phyloP scores from a whole-genome alignment of 495 filamentous ascomycete genomes.

The Hyphodiscus hymeniophilus region DNA sequence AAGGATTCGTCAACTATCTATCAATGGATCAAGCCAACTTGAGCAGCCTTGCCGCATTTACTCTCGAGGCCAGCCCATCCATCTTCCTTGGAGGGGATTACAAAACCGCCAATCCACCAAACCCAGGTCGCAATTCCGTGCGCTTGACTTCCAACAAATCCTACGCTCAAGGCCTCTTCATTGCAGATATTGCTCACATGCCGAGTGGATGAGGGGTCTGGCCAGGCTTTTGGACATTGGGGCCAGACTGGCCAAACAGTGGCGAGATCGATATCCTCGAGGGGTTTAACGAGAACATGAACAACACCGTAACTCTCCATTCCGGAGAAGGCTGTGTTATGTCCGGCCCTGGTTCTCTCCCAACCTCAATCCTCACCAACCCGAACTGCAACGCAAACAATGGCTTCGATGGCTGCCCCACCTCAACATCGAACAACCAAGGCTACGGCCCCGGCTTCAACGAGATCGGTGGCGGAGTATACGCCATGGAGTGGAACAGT shows the following conservation, averaged over 20 bases:
- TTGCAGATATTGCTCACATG: conserved; percentile 72
- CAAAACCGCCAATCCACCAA: conserved; percentile 24
- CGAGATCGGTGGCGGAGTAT: conserved; percentile 62
- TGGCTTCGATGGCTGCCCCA: conserved; percentile 42
- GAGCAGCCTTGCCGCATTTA: conserved; percentile 33
- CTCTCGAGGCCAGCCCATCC: conserved; percentile 38
- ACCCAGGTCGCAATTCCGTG: conserved; percentile 54
- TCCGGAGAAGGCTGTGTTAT: conserved; percentile 52
- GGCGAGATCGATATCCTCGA: conserved; percentile 94
- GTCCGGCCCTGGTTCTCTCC: conserved; percentile 34
- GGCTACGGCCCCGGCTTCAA: conserved; percentile 70
- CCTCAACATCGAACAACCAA: conserved; percentile 33
- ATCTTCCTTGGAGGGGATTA: conserved; percentile 50
- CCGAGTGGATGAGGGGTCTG: conserved; percentile 50
- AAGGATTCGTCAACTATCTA: conserved; percentile 60
- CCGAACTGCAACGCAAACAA: conserved; percentile 27
- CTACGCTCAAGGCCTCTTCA: conserved; percentile 51
- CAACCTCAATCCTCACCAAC: conserved; percentile 45
- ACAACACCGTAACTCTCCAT: conserved; percentile 69
- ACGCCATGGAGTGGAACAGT: conserved; percentile 71
- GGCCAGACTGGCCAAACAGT: conserved; percentile 61
- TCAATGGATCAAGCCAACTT: conserved; percentile 21
- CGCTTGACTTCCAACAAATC: conserved; percentile 60
- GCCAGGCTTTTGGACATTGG: conserved; percentile 39
- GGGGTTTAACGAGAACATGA: conserved; percentile 60